Evolutionary conservation across 306 rosid species (phyloP).

Genomic region (Coriaria nepalensis): DNA sequence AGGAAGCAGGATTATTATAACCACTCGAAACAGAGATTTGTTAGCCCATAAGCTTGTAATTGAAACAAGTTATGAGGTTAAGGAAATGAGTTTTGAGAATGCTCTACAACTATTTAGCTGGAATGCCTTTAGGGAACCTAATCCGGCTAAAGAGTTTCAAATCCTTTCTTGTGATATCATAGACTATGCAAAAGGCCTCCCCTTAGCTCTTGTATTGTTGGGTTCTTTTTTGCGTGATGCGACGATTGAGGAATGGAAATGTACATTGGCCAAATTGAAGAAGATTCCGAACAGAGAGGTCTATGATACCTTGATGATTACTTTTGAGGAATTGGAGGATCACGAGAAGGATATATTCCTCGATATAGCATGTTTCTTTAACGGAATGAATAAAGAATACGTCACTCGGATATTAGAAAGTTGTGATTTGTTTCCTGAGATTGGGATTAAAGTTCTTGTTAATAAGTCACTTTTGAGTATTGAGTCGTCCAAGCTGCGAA

Average conservation of each 20-base stretch:
- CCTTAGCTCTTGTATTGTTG: neutral
- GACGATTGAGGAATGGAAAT: neutral
- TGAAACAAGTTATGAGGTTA: conserved; percentile 16
- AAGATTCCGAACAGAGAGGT: neutral
- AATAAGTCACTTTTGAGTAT: conserved; percentile 19
- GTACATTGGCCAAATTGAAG: neutral
- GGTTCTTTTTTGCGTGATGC: neutral
- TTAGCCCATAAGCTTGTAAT: conserved; percentile 15
- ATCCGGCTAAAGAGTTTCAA: conserved; percentile 1
- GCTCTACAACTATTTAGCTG: conserved; percentile 23
- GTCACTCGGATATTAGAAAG: neutral
- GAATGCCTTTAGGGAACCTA: conserved; percentile 23
- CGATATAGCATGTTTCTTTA: neutral
- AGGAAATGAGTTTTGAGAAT: conserved; percentile 12
- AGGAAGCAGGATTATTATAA: conserved; percentile 17
- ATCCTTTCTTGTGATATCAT: too few species aligned
- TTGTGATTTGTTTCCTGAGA: neutral
- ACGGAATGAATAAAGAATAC: neutral
- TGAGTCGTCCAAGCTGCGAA: conserved; percentile 3
- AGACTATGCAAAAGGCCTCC: neutral
- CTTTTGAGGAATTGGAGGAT: neutral
- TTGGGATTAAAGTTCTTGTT: neutral
- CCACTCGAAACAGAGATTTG: conserved; percentile 19
- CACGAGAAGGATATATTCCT: conserved; percentile 1
- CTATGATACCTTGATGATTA: neutral